Conservation (phyloP, 441 rosid species). For the Breynia disticha region DNA sequence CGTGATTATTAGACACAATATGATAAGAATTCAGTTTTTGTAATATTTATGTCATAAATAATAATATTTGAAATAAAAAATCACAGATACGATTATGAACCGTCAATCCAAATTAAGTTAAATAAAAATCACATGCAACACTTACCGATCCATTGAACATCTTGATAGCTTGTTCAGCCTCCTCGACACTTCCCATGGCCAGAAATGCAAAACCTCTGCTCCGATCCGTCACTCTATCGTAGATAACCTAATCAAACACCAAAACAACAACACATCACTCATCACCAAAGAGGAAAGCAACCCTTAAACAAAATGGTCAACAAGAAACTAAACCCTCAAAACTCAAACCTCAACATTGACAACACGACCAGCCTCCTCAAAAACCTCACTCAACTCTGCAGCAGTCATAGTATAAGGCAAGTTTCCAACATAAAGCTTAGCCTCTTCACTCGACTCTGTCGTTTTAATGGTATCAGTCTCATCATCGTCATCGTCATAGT, state of each 20-base stretch:
- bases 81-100: too few species aligned
- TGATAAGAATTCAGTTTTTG: too few species aligned
- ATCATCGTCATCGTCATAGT: slow-evolving; percentile 25
- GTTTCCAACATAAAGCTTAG: slow-evolving; percentile 72
- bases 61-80: too few species aligned
- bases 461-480: slow-evolving; percentile 14
- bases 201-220: slow-evolving; percentile 96
- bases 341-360: slow-evolving; percentile 80
- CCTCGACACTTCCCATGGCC: slow-evolving; percentile 62
- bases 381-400: slow-evolving; percentile 46
- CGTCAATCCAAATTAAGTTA: neutral
- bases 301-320: neutral
- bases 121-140: slow-evolving; percentile 5
- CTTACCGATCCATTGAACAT: slow-evolving; percentile 78
- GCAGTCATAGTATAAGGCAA: slow-evolving; percentile 70
- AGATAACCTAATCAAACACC: slow-evolving; percentile 42
- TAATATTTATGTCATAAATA: too few species aligned
- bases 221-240: slow-evolving; percentile 75
- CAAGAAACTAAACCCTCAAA: slow-evolving; percentile 13
- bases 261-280: neutral
- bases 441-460: slow-evolving; percentile 33
- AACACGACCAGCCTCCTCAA: slow-evolving; percentile 68
- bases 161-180: slow-evolving; percentile 77
- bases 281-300: neutral
- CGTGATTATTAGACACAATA: neutral